A percentile compares a stretch with the other conserved stretches of the same genome.
Conservation (phyloP, 129 eudicot genomes). For the Flaveria brownii region DNA sequence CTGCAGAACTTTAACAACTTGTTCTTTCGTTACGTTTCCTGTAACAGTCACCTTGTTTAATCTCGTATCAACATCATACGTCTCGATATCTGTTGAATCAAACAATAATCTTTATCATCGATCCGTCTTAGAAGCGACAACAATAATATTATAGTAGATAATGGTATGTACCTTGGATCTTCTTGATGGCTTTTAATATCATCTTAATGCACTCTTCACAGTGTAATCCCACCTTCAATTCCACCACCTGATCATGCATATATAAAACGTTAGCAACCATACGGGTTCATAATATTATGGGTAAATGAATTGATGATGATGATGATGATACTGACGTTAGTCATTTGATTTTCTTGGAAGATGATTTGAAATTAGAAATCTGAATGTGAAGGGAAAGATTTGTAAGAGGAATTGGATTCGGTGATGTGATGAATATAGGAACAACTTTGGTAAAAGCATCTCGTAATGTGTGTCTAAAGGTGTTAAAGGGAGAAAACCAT, state of each 20-base stretch:
- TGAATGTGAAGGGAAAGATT: conserved; percentile 9
- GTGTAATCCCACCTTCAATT: conserved; percentile 89
- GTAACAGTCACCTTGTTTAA: conserved; percentile 82
- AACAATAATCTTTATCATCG: too few relatives aligned
- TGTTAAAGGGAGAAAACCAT: neutral
- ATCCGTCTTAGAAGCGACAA: neutral
- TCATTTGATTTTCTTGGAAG: conserved; percentile 26
- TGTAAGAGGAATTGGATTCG: conserved; percentile 23
- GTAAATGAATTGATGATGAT: neutral
- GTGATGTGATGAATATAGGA: conserved; percentile 23
- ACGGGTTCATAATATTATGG: neutral
- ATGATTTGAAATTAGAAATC: neutral
- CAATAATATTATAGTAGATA: neutral
- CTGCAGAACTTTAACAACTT: conserved; percentile 71
- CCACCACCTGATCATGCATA: conserved; percentile 64
- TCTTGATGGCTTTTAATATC: conserved; percentile 90
- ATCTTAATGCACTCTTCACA: conserved; percentile 96
- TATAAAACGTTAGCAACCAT: conserved; percentile 16
- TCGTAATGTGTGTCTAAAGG: conserved; percentile 27
- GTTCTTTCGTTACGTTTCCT: conserved; percentile 74
- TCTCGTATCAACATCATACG: conserved; percentile 72
- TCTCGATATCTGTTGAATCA: conserved; percentile 70
- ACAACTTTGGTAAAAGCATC: conserved; percentile 28
- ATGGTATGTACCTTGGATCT: conserved; percentile 66
- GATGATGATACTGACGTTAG: conserved; percentile 30